phyloP scores from a whole-genome alignment of 768 basidiomycete species.

The Cystofilobasidium bisporidii region DNA sequence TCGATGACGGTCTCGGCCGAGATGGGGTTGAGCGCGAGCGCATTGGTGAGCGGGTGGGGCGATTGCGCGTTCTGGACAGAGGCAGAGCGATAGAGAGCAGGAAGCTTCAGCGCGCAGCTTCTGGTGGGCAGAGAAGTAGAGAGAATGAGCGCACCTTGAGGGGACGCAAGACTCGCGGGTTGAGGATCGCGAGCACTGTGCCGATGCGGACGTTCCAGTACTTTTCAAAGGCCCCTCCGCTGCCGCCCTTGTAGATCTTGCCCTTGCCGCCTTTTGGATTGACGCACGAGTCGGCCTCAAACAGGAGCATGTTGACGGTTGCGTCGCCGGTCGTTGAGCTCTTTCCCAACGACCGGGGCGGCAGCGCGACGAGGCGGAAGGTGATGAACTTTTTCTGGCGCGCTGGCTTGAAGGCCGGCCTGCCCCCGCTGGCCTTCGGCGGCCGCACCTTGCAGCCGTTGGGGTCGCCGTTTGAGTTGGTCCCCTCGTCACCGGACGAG shows the following conservation, averaged over 20 bases:
- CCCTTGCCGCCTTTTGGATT: constrained; percentile 46
- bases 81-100: background rate
- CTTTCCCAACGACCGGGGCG: constrained; percentile 60
- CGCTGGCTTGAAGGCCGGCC: constrained; percentile 27
- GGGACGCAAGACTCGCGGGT: constrained; percentile 76
- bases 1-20: constrained; percentile 68
- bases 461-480: background rate
- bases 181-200: constrained; percentile 78
- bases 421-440: too few relatives aligned
- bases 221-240: constrained; percentile 81
- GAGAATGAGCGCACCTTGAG: constrained; percentile 42
- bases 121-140: constrained; percentile 38
- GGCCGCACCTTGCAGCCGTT: constrained; percentile 29
- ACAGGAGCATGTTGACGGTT: constrained; percentile 68
- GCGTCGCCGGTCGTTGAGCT: constrained; percentile 59
- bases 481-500: constrained; percentile 45
- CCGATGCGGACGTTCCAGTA: constrained; percentile 79
- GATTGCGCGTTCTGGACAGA: constrained; percentile 37
- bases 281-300: constrained; percentile 63
- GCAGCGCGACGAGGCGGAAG: constrained; percentile 50
- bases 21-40: constrained; percentile 78
- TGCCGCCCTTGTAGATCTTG: constrained; percentile 71
- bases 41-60: constrained; percentile 69
- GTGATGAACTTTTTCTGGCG: constrained; percentile 59
- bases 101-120: too few relatives aligned